Evolutionary conservation across 768 basidiomycete species (phyloP).

Genomic region (Lyophyllum decastes): DNA sequence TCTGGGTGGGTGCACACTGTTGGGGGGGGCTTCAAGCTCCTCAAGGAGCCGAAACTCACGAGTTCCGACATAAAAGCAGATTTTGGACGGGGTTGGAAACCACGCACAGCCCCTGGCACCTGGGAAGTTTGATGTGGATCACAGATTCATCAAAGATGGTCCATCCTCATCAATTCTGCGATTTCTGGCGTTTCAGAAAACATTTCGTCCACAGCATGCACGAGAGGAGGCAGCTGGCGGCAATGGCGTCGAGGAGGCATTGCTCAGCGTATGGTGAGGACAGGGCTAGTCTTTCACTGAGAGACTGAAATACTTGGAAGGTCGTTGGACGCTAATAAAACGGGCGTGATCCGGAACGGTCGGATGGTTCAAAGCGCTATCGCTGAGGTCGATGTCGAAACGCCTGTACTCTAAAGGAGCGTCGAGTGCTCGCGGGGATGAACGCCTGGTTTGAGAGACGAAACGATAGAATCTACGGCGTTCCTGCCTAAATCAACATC

Average conservation of each 20-base stretch:
- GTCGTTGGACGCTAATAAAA: no score
- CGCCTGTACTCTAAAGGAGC: no score
- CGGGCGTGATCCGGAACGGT: no score
- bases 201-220: no score
- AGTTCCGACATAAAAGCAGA: conserved; percentile 15
- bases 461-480: background rate
- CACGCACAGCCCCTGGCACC: conserved; percentile 19
- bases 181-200: background rate
- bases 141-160: conserved; percentile 17
- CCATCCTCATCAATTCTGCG: conserved; percentile 2
- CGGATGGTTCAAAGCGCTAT: no score
- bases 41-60: conserved; percentile 13
- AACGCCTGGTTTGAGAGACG: background rate
- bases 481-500: background rate
- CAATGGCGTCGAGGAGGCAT: no score
- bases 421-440: background rate
- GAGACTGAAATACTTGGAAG: no score
- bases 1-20: conserved; percentile 11
- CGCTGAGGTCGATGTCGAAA: no score
- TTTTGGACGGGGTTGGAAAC: conserved; percentile 21
- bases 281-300: background rate
- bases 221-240: no score
- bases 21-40: conserved; percentile 26
- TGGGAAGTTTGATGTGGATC: conserved; percentile 18
- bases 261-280: background rate